phyloP scores from a whole-genome alignment of 306 rosid genomes.

The Vigna trinervia region DNA sequence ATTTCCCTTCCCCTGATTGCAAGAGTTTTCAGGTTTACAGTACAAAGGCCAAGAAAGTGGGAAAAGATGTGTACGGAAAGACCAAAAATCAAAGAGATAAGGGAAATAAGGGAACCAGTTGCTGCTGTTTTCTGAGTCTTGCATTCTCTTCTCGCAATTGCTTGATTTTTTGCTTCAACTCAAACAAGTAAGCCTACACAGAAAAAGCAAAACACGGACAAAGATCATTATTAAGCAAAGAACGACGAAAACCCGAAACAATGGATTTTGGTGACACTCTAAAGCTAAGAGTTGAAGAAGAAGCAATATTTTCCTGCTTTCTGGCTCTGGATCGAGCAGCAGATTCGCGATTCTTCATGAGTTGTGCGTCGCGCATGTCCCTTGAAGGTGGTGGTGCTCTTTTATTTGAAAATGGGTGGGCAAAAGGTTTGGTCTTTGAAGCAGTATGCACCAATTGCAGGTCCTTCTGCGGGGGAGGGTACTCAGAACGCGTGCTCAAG shows the following conservation, averaged over 20 bases:
- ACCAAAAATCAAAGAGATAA: neutral
- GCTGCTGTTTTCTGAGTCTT: conserved; percentile 53
- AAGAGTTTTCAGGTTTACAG: no score
- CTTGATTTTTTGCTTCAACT: conserved; percentile 57
- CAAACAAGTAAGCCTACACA: conserved; percentile 70
- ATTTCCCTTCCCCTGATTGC: no score
- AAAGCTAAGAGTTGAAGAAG: neutral
- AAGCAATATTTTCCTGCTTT: conserved; percentile 59
- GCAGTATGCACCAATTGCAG: neutral
- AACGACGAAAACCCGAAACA: neutral
- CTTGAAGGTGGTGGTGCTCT: conserved; percentile 36
- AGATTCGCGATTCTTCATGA: conserved; percentile 82
- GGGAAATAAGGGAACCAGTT: conserved; percentile 43
- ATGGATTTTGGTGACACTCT: neutral
- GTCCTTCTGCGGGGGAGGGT: neutral
- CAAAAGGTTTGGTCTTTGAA: conserved; percentile 34
- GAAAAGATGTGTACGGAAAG: neutral
- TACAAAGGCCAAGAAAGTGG: no score
- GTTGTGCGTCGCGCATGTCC: conserved; percentile 54
- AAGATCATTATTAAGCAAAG: neutral
- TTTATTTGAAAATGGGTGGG: conserved; percentile 33
- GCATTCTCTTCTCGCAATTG: conserved; percentile 62
- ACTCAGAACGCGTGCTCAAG: conserved; percentile 39
- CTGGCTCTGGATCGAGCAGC: conserved; percentile 84
- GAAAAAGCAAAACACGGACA: neutral